phyloP scores from a whole-genome alignment of 2,329 filamentous ascomycete species.

The Xylariaceae sp. region DNA sequence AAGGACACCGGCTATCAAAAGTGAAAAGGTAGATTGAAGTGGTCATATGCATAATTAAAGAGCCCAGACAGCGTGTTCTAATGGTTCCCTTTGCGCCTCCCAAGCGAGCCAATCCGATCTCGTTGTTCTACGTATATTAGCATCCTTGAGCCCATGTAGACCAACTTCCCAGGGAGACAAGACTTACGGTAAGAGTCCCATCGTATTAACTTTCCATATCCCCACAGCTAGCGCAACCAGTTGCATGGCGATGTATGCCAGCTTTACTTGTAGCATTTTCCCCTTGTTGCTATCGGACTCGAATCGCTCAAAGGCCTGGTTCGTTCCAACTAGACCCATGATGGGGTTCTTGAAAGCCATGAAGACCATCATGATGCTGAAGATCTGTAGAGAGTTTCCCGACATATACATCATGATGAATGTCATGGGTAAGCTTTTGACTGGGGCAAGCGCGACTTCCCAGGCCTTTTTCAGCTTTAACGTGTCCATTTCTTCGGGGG shows the following conservation, averaged over 20 bases:
- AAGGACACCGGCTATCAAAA: neutral
- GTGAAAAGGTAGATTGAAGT: neutral
- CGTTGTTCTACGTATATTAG: slow-evolving; percentile 72
- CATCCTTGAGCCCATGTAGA: slow-evolving; percentile 6
- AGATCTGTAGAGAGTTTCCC: slow-evolving; percentile 96
- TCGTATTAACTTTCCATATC: slow-evolving; percentile 94
- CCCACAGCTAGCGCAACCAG: slow-evolving; percentile 81
- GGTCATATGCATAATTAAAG: slow-evolving; percentile 48
- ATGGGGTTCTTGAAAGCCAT: slow-evolving; percentile 99
- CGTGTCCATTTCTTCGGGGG: slow-evolving; percentile 86
- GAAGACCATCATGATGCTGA: slow-evolving; percentile 99
- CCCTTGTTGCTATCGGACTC: slow-evolving; percentile 79
- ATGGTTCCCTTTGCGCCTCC: slow-evolving; percentile 76
- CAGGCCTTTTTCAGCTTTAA: slow-evolving; percentile 98
- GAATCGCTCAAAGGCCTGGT: slow-evolving; percentile 88
- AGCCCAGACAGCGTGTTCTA: slow-evolving; percentile 70
- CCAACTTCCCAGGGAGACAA: neutral
- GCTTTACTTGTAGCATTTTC: slow-evolving; percentile 81
- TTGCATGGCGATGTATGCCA: slow-evolving; percentile 88
- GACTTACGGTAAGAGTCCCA: slow-evolving; percentile 90
- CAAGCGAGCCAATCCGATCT: slow-evolving; percentile 97
- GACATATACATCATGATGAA: slow-evolving; percentile 99
- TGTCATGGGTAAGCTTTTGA: slow-evolving; percentile 96
- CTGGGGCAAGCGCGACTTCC: slow-evolving; percentile 92
- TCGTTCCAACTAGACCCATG: slow-evolving; percentile 80